Percentiles rank a stretch among this genome's conserved stretches.
Conservation (phyloP, 192 early-diverging fungal species). For the Linnemannia elongata region DNA sequence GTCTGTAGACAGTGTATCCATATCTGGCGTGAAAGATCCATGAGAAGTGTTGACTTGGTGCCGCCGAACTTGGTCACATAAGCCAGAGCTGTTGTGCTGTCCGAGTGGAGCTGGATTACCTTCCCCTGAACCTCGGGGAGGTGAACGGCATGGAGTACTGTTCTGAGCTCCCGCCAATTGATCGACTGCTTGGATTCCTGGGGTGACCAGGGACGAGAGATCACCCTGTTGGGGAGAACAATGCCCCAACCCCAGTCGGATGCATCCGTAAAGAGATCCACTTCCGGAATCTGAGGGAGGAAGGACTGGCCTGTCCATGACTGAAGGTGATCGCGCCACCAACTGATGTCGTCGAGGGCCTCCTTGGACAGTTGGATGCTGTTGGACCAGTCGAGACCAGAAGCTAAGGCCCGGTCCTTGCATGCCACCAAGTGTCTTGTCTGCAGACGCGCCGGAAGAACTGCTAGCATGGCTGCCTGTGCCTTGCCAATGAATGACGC, state of each 20-base stretch:
- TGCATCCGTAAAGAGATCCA: constrained; percentile 10
- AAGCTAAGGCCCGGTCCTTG: not conserved
- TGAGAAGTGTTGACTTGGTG: constrained; percentile 2
- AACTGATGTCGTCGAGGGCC: not conserved
- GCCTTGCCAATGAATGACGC: constrained; percentile 8
- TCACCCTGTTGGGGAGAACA: not conserved
- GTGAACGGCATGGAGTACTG: constrained; percentile 2
- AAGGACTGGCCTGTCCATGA: constrained; percentile 2
- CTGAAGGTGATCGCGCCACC: constrained; percentile 5
- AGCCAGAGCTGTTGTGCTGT: constrained; percentile 8
- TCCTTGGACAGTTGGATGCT: constrained; percentile 13
- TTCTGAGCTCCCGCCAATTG: constrained; percentile 9
- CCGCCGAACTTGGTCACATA: constrained; percentile 12
- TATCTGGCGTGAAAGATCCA: constrained; percentile 1
- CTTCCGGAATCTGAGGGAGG: not conserved
- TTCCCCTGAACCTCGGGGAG: constrained; percentile 12
- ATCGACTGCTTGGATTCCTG: constrained; percentile 5
- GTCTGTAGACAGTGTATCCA: not conserved
- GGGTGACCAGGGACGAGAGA: not conserved
- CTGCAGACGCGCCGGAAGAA: constrained; percentile 9
- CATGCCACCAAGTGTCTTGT: not conserved
- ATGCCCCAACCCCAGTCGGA: constrained; percentile 16
- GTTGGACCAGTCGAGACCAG: not conserved
- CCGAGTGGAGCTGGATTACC: constrained; percentile 1
- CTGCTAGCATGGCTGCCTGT: constrained; percentile 10